Evolutionary conservation across 2,329 filamentous ascomycete species (phyloP), one percentile per base, ranked within the genome.

Genomic region (Aureobasidium sp.): DNA sequence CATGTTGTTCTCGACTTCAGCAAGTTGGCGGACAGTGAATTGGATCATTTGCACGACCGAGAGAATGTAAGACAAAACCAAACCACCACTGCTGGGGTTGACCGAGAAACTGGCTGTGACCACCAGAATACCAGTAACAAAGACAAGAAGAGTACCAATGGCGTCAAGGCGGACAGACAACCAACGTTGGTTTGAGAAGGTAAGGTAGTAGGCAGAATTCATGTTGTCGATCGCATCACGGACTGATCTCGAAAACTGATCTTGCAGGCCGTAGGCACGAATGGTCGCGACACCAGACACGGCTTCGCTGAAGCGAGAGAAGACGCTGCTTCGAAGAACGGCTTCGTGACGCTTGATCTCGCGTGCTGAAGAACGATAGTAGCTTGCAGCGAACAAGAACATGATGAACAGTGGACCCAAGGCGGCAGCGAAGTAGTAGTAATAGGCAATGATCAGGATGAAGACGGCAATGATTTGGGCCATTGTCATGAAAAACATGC

Each of bases 1-100:
- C 93, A 97, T 97, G 71, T 92, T 91, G 76, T 97, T 97, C 75
- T 97, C 93, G 9, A 97, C 91, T 74, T 97, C 93, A 29, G 93
- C 93, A 8, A 97, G 81, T 75, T 97, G 93, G 20, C 94, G 85
- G 20, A 97, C 90, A 0, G 91, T 93, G 74, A 97, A 97, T 72
- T 97, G 93, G 66, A 97, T 87, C 88, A 97, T 91, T 74, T 95
- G 90, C 20, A 96, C 91, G 70, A 97, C 96, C 15, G 88, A 84
- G 20, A 99, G 82, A 70, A 97, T 96, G 74, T 97, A 97, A 51
- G 89, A 94, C 25, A 99, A 81, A 0, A 97, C 91, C 42, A 97
- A 79, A 22, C 94, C 94, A 49, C 85, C 87, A 62, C 91, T 96
- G 55, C 89, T 91, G 1, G 93, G 93, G 44, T 87, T 80, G 64